Conservation (phyloP, 179 eudicot species). For the Amaranthus tricolor region DNA sequence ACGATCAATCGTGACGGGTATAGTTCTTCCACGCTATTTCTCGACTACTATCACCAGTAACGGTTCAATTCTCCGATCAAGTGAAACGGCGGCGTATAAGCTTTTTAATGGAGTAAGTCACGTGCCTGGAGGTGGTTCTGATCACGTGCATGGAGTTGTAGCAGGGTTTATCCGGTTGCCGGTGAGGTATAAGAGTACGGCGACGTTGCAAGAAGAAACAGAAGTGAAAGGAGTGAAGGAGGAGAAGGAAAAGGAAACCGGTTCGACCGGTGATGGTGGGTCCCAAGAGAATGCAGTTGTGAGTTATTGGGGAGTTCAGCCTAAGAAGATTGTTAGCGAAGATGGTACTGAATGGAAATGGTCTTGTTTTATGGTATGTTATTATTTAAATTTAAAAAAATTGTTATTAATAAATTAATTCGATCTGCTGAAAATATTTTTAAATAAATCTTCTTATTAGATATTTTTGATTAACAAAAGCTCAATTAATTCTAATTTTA, state of each 20-base stretch:
- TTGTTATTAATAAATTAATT: too few relatives aligned
- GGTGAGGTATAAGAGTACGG: conserved; percentile 36
- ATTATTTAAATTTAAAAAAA: too few relatives aligned
- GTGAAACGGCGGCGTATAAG: conserved; percentile 19
- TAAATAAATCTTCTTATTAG: too few relatives aligned
- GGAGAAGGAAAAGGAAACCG: background rate
- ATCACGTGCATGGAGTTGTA: conserved; percentile 16
- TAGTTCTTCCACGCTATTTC: conserved; percentile 43
- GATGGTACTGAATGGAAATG: conserved; percentile 62
- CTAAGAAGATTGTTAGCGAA: conserved; percentile 37
- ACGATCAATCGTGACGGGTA: conserved; percentile 28
- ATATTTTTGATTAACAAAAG: too few relatives aligned
- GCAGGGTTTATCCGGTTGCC: conserved; percentile 37
- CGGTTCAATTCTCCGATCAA: background rate
- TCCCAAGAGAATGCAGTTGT: conserved; percentile 24
- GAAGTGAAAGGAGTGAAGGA: conserved; percentile 12
- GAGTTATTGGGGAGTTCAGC: conserved; percentile 21
- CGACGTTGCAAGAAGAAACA: conserved; percentile 26
- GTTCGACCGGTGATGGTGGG: conserved; percentile 18
- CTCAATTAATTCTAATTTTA: too few relatives aligned
- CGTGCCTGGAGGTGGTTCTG: conserved; percentile 17
- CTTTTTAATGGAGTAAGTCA: conserved; percentile 2
- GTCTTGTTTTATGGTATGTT: conserved; percentile 41
- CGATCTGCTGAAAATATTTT: too few relatives aligned
- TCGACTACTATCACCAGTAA: conserved; percentile 17